Evolutionary conservation across 2,329 filamentous ascomycete species (phyloP).

Genomic region (Nigrospora osmanthi): DNA sequence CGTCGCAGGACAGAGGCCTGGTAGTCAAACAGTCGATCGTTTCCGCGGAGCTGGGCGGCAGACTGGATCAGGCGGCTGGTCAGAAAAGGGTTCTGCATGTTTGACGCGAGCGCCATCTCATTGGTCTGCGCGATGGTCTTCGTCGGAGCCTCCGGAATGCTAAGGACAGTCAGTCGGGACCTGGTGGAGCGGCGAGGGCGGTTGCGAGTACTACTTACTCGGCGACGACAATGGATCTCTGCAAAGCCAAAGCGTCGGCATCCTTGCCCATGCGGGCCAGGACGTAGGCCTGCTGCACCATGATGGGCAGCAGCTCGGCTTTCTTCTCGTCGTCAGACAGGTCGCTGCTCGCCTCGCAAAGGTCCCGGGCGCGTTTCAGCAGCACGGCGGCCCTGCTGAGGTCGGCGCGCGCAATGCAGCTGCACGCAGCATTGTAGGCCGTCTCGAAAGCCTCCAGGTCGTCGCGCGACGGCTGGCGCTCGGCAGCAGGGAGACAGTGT

Average conservation of each 20-base stretch:
- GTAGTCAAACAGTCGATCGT: conserved; percentile 64
- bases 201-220: conserved; percentile 45
- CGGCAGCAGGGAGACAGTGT: conserved; percentile 37
- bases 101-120: conserved; percentile 30
- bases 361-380: conserved; percentile 59
- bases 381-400: conserved; percentile 57
- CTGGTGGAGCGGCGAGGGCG: background rate
- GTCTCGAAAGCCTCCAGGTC: conserved; percentile 73
- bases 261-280: conserved; percentile 57
- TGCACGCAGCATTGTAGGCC: conserved; percentile 73
- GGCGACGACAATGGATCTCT: conserved; percentile 50
- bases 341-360: conserved; percentile 69
- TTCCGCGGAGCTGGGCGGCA: conserved; percentile 40
- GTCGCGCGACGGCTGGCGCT: conserved; percentile 48
- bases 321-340: conserved; percentile 66
- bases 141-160: conserved; percentile 60
- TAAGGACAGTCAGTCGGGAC: conserved; percentile 19
- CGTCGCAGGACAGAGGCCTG: conserved; percentile 54
- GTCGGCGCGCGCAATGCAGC: conserved; percentile 62
- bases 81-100: conserved; percentile 56
- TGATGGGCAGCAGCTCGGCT: conserved; percentile 66
- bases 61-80: conserved; percentile 54
- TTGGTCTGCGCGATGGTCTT: conserved; percentile 63
- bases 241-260: conserved; percentile 57
- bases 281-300: conserved; percentile 69